Conservation (phyloP, 768 basidiomycete genomes). For the Chalciporus chontae region DNA sequence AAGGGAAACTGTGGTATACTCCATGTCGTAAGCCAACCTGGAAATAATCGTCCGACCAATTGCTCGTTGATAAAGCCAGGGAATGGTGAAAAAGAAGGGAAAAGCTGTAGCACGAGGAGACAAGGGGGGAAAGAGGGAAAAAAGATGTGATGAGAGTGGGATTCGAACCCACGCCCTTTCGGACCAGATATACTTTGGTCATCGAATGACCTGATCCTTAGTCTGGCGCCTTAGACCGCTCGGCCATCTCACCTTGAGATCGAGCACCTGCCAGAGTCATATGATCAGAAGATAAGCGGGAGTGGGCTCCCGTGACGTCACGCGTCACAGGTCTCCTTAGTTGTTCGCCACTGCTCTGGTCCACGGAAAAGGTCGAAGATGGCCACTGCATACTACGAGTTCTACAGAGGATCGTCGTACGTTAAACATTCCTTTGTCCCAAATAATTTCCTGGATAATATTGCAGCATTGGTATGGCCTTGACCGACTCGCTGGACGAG, state of each 20-base stretch:
- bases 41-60: no score
- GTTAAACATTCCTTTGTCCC: constrained; percentile 29
- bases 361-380: constrained; percentile 35
- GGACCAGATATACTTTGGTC: constrained; percentile 30
- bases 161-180: constrained; percentile 43
- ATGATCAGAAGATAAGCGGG: background rate
- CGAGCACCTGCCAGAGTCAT: rapidly evolving
- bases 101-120: no score
- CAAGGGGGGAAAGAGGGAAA: no score
- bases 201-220: constrained; percentile 21
- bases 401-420: constrained; percentile 89
- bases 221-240: constrained; percentile 64
- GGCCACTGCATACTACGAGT: constrained; percentile 88
- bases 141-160: constrained; percentile 33
- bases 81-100: no score
- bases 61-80: no score
- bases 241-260: constrained; percentile 44
- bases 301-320: constrained; percentile 21
- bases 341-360: constrained; percentile 7
- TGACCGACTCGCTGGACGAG: constrained; percentile 98
- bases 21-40: no score
- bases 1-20: no score
- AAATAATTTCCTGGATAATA: background rate
- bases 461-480: constrained; percentile 88
- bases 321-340: constrained; percentile 15